Conservation (phyloP, 208 protist genomes). For the Wallacemonas sp. region DNA sequence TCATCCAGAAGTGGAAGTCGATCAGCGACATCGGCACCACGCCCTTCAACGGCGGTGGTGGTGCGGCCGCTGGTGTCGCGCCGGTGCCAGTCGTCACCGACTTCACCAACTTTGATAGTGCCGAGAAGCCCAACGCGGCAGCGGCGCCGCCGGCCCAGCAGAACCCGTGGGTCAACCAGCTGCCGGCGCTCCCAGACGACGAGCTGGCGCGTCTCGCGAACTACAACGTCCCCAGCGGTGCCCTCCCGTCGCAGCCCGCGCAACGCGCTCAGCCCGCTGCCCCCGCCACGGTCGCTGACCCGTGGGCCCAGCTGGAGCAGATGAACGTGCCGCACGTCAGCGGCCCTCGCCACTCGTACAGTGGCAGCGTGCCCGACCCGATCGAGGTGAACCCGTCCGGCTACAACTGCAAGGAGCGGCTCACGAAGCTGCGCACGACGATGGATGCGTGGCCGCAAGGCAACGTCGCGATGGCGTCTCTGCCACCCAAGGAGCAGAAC, state of each 20-base stretch:
- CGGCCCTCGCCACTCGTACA: constrained; percentile 11
- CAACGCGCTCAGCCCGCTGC: neutral
- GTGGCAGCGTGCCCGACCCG: constrained; percentile 29
- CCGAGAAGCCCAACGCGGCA: constrained; percentile 1
- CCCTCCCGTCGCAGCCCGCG: constrained; percentile 21
- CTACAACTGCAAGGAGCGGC: constrained; percentile 47
- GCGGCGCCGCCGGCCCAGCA: neutral
- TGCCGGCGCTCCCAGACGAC: constrained; percentile 55
- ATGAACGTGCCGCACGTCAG: constrained; percentile 51
- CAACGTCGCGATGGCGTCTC: constrained; percentile 35
- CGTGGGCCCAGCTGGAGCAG: constrained; percentile 47
- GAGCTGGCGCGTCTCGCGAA: constrained; percentile 49
- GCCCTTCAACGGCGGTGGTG: constrained; percentile 18
- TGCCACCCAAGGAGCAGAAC: constrained; percentile 38
- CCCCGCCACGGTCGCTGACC: constrained; percentile 13
- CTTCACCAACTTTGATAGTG: constrained; percentile 5
- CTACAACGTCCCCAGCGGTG: constrained; percentile 45
- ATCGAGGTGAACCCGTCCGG: constrained; percentile 57
- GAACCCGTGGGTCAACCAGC: constrained; percentile 30
- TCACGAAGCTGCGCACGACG: constrained; percentile 42
- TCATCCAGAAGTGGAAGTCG: constrained; percentile 51
- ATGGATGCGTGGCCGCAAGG: constrained; percentile 60
- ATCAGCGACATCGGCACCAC: constrained; percentile 15
- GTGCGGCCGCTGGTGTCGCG: neutral
- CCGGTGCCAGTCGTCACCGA: neutral